Conservation (phyloP, 1,284 basidiomycete species). For the Moniliophthora roreri region DNA sequence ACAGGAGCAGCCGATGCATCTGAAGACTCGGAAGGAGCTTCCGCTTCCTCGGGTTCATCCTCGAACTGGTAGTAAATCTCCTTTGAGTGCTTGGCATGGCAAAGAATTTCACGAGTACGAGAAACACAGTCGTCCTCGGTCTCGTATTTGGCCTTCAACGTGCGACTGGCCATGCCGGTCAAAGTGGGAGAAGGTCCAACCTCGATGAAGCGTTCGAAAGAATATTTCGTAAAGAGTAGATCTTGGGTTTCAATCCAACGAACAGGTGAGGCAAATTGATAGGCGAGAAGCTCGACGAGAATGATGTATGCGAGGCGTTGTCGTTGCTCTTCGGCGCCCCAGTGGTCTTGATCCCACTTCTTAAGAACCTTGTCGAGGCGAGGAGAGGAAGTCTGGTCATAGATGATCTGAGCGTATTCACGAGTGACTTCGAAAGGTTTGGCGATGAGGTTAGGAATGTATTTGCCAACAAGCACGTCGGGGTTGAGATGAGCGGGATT, state of each 20-base stretch:
- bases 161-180: constrained; percentile 94
- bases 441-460: constrained; percentile 97
- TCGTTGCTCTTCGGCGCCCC: constrained; percentile 80
- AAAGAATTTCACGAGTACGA: constrained; percentile 82
- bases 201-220: constrained; percentile 94
- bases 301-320: constrained; percentile 95
- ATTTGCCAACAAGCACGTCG: constrained; percentile 90
- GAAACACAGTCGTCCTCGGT: constrained; percentile 83
- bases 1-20: constrained; percentile 41
- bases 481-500: constrained; percentile 88
- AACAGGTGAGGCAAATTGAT: constrained; percentile 95
- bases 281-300: constrained; percentile 94
- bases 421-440: constrained; percentile 91
- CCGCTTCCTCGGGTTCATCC: constrained; percentile 68
- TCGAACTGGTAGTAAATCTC: constrained; percentile 99
- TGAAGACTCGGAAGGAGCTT: constrained; percentile 41
- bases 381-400: constrained; percentile 92
- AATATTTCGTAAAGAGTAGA: constrained; percentile 85
- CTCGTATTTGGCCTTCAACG: constrained; percentile 96
- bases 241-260: constrained; percentile 99
- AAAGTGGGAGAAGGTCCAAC: constrained; percentile 96
- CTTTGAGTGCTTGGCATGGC: constrained; percentile 93
- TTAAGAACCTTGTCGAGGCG: constrained; percentile 91
- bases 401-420: constrained; percentile 92
- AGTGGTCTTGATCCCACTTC: constrained; percentile 91